A percentile compares a stretch with the other conserved stretches of the same genome.
These are phyloP conservation scores for Begonia fuchsioides DNA, from an alignment of 306 rosid species.

Conservation along the genomic window DNA sequence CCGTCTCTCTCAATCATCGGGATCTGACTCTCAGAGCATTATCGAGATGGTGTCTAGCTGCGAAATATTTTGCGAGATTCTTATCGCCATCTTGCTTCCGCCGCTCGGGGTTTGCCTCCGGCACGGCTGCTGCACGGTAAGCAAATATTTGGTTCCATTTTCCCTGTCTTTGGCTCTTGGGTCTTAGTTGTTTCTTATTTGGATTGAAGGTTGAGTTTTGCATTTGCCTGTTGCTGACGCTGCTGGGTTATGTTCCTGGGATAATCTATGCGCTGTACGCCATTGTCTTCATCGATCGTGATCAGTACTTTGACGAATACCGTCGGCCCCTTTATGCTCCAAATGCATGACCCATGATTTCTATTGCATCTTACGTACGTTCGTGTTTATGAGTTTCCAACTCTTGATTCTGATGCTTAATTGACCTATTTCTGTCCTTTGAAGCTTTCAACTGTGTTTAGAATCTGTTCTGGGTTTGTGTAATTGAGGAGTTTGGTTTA, in stretches of 20 bases:
- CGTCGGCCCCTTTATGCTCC: conserved; percentile 72
- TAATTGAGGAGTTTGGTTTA: too few relatives aligned
- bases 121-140: conserved; percentile 27
- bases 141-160: not conserved
- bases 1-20: not conserved
- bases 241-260: conserved; percentile 83
- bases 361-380: too few relatives aligned
- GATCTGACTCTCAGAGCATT: too few relatives aligned
- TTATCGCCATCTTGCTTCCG: conserved; percentile 14
- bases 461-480: too few relatives aligned
- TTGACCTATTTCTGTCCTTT: too few relatives aligned
- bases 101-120: conserved; percentile 12
- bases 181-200: conserved; percentile 1
- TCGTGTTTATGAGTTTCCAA: too few relatives aligned
- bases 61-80: conserved; percentile 13
- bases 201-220: conserved; percentile 47
- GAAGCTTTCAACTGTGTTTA: too few relatives aligned
- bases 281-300: conserved; percentile 67
- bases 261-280: conserved; percentile 86
- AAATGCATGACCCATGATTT: too few relatives aligned
- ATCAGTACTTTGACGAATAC: conserved; percentile 67
- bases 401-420: too few relatives aligned
- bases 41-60: conserved; percentile 12
- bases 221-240: conserved; percentile 68
- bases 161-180: not conserved